Conservation (phyloP, 345 rosid genomes). For the Sonneratia caseolaris region DNA sequence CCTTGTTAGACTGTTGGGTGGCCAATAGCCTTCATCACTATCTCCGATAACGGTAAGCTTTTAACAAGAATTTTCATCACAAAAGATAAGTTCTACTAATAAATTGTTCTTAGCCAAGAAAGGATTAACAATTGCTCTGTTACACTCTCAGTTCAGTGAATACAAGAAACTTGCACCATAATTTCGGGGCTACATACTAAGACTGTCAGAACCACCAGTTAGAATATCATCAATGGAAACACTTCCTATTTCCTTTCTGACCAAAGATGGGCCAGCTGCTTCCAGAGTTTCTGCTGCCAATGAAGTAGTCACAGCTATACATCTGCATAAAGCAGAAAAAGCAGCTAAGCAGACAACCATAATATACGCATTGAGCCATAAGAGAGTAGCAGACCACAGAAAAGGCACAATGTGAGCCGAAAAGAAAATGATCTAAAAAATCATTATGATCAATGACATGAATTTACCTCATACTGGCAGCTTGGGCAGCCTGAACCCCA, state of each 20-base stretch:
- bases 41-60: neutral
- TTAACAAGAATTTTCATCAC: conserved; percentile 7
- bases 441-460: neutral
- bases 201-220: conserved; percentile 62
- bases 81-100: neutral
- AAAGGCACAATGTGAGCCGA: neutral
- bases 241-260: conserved; percentile 65
- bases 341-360: neutral
- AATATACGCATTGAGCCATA: neutral
- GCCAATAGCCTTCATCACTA: neutral
- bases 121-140: neutral
- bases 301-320: conserved; percentile 86
- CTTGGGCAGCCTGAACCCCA: conserved; percentile 92
- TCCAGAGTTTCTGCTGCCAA: conserved; percentile 54
- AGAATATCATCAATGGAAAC: conserved; percentile 77
- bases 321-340: conserved; percentile 42
- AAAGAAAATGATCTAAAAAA: conserved; percentile 4
- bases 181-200: conserved; percentile 68
- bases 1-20: conserved; percentile 18
- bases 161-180: conserved; percentile 26
- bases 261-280: conserved; percentile 57
- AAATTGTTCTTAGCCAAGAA: neutral
- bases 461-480: conserved; percentile 83
- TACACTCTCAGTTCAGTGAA: conserved; percentile 18
- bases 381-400: neutral